Conservation (phyloP, 148 eudicot species). For the Camellia granthamiana region DNA sequence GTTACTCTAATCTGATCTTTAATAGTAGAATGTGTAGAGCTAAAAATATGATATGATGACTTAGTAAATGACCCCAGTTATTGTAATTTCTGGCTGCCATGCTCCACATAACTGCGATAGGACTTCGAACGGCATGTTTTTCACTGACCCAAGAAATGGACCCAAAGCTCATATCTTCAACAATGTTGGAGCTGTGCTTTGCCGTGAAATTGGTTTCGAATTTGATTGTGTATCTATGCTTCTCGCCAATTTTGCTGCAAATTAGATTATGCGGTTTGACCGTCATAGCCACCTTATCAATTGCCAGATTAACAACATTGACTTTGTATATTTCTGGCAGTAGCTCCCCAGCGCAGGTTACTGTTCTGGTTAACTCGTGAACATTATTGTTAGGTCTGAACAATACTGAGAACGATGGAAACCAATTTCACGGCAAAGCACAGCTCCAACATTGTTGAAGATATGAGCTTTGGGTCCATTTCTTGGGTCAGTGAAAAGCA, state of each 20-base stretch:
- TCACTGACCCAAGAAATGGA: background rate
- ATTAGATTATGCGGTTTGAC: background rate
- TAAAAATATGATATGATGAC: too few relatives aligned
- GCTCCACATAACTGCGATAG: background rate
- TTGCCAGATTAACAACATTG: background rate
- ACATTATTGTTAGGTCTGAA: background rate
- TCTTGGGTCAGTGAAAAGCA: background rate
- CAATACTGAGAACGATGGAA: constrained; percentile 2
- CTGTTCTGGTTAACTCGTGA: background rate
- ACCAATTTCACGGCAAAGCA: background rate
- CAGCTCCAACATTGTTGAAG: background rate
- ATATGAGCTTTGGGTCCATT: background rate
- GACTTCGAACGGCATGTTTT: background rate
- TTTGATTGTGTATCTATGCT: background rate
- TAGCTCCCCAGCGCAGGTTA: background rate
- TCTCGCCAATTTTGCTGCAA: background rate
- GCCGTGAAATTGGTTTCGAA: background rate
- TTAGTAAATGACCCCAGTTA: too few relatives aligned
- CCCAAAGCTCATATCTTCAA: background rate
- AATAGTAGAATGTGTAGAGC: too few relatives aligned
- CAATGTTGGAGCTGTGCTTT: too few relatives aligned
- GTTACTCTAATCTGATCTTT: too few relatives aligned
- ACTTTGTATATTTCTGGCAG: background rate
- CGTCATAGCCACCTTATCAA: background rate
- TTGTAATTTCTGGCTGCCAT: background rate